A percentile compares a stretch with the other conserved stretches of the same genome.
phyloP scores from a whole-genome alignment of 345 rosid species.

The Dimocarpus longan region DNA sequence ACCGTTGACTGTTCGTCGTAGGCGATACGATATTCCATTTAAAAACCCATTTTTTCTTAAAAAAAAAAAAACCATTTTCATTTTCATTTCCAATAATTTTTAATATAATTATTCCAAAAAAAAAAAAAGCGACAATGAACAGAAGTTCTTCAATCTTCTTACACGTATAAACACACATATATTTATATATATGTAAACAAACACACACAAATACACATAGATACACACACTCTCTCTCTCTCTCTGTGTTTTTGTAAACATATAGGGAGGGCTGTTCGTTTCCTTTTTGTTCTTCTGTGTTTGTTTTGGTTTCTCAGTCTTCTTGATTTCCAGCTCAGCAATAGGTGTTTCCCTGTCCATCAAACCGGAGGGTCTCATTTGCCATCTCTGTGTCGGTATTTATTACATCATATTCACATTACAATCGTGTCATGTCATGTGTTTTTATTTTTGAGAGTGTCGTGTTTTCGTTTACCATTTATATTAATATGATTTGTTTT shows the following conservation, averaged over 20 bases:
- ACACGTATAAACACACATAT: neutral
- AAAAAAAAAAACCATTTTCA: too few relatives aligned
- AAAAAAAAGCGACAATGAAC: neutral
- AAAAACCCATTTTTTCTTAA: too few relatives aligned
- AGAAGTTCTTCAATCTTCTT: neutral
- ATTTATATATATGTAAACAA: neutral
- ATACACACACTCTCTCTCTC: neutral
- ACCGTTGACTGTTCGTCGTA: too few relatives aligned
- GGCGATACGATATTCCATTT: too few relatives aligned
- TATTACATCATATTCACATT: neutral
- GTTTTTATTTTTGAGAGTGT: neutral
- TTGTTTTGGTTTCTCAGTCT: neutral
- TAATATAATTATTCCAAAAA: neutral
- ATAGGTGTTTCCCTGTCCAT: neutral
- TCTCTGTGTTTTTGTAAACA: neutral
- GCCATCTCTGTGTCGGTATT: neutral
- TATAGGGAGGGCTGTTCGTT: neutral
- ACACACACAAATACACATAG: neutral
- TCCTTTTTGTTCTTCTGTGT: neutral
- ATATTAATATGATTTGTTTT: neutral
- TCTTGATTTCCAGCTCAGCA: neutral
- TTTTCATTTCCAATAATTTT: too few relatives aligned
- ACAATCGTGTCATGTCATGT: neutral
- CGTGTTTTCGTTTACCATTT: neutral
- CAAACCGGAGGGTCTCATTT: slow-evolving; percentile 3